Evolutionary conservation across 495 filamentous ascomycete genomes (phyloP), one percentile per base, ranked within the genome.

Genomic region (Annulohypoxylon stygium): DNA sequence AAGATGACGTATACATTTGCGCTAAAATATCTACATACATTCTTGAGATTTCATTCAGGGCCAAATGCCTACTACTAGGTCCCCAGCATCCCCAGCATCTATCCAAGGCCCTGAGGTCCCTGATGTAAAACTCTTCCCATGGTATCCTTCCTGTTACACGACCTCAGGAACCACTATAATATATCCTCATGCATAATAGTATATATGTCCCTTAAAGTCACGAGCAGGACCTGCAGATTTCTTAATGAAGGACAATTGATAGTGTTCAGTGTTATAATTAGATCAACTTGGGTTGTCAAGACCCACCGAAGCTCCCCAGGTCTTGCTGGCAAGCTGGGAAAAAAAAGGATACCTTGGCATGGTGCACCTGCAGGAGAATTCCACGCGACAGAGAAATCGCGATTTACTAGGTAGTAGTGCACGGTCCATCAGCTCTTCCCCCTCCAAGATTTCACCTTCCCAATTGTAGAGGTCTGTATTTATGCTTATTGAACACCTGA

Each of bases 1-100:
- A 54, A 51, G 43, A 75, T 75, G 72, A 75, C 72, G 72, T 75
- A 71, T 63, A 20, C 39, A 57, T 47, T 61, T 20, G 20, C 53
- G 14, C 53, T 37, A 57, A 57, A 57, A 8, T 57, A 57, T n/a
- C 53, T 37, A 33, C 51, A 33, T 55, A 57, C 30, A 30, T 30
- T 55, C 51, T 55, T 33, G 16, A 55, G 26, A 33, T 16, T 34
- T 55, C 26, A 14, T 14, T 34, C n/a, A 55, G 16, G 51, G 26
- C 5, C 4, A 33, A 55, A 55, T 55, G 51, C 34, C 50, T 50
- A 50, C 20, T 23, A 23, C 20, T 23, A 23, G 20, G 20, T 23
- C 1, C 20, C 20, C 20, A 23, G 20, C 20, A 23, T 23, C 1
- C 20, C 20, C 20, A 23, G 20, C 20, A 23, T 50, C 11, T 12